Base-by-base conservation (phyloP, 164 flowering plant species). In the Dillenia turbinata region DNA sequence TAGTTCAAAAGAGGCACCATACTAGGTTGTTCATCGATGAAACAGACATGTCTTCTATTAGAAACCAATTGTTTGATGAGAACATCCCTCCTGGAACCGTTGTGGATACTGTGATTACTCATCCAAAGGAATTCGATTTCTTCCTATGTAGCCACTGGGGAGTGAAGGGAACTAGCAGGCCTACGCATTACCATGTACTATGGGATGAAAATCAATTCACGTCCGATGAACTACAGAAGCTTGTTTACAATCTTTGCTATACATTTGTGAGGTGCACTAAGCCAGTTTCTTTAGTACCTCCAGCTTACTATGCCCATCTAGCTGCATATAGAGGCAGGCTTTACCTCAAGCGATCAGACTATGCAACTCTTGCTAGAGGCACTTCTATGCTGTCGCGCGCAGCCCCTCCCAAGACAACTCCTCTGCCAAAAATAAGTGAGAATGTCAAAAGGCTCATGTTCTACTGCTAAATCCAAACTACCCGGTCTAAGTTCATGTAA, bases 131-230 rank as follows among this genome's bases (percentile, higher is more conserved):
- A 53, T 90, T 90, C 48, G 98, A 93, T 73, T 93, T 93, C 85
- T 93, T 82, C 61, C 83, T 93, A 0, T 93, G 98, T 57, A 93
- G 98, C 70, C 98, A 93, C 49, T 89, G 86, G 86, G 98, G 98
- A 0, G 85, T 76, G 67, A 87, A 86, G 72, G 98, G 98, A 9
- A 93, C 98, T 9, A 93, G 98, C 79, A 55, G 95, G 56, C 96
- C 98, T 10, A 78, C 96, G 0, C 97, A 89, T 61, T 93, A 93
- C 81, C 92, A 89, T 67, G 69, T 90, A 7, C 61, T 93, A 67
- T 82, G 91, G 88, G 98, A 93, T 52, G 98, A 93, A 50, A 90
- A 77, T 72, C 67, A 70, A 12, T 90, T 93, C 80, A 83, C 83
- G 53, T 93, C 98, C 3, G 97, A 93, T 73, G 97, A 89, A 52